phyloP scores from a whole-genome alignment of 2,329 filamentous ascomycete genomes.

The Calonectria ilicicola region DNA sequence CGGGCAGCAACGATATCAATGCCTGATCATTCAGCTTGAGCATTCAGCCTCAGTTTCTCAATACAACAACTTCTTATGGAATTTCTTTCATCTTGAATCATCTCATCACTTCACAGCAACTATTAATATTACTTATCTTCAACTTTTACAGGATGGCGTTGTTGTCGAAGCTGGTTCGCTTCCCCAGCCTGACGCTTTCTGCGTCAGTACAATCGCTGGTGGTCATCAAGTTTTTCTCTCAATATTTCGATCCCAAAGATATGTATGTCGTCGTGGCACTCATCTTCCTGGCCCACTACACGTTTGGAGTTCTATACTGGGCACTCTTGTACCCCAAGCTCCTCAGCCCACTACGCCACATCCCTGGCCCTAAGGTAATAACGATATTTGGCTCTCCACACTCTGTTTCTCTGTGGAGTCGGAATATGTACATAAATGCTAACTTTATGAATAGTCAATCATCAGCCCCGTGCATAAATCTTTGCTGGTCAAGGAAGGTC shows the following conservation, averaged over 20 bases:
- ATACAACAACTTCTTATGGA: neutral
- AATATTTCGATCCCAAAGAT: slow-evolving; percentile 29
- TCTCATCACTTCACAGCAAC: no score
- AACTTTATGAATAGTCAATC: slow-evolving; percentile 18
- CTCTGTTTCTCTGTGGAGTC: neutral
- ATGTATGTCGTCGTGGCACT: slow-evolving; percentile 23
- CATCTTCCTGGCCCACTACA: slow-evolving; percentile 36
- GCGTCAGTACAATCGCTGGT: slow-evolving; percentile 42
- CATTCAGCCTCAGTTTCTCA: neutral
- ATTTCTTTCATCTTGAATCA: no score
- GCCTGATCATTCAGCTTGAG: neutral
- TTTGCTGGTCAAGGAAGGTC: slow-evolving; percentile 34
- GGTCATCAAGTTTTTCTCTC: slow-evolving; percentile 41
- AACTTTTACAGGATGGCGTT: slow-evolving; percentile 24
- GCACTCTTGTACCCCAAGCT: slow-evolving; percentile 31
- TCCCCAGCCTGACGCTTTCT: slow-evolving; percentile 31
- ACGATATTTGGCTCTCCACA: neutral
- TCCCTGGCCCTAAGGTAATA: slow-evolving; percentile 38
- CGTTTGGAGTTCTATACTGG: slow-evolving; percentile 33
- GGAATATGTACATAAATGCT: neutral
- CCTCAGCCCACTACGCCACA: slow-evolving; percentile 37
- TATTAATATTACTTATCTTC: neutral
- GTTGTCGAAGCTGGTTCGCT: slow-evolving; percentile 26
- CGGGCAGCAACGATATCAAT: neutral
- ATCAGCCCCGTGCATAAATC: slow-evolving; percentile 34